Conservation (phyloP, 2,329 filamentous ascomycete genomes). For the Neoascochyta sp. region DNA sequence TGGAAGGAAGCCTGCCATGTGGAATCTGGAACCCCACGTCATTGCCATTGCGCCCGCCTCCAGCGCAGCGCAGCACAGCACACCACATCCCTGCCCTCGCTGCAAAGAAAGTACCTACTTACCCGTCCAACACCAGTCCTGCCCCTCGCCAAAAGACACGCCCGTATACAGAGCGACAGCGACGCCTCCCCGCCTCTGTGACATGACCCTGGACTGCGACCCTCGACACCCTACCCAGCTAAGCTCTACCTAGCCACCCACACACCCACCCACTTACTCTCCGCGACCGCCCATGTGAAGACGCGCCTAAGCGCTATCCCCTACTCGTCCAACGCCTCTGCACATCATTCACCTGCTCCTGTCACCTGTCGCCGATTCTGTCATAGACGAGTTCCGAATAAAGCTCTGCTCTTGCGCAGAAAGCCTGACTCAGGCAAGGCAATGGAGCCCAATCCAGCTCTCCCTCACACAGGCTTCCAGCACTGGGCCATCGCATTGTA, state of each 20-base stretch:
- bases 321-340: conserved; percentile 5
- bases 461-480: conserved; percentile 28
- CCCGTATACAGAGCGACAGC: too few relatives aligned
- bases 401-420: conserved; percentile 23
- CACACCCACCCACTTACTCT: too few relatives aligned
- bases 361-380: conserved; percentile 17
- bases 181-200: conserved; percentile 3
- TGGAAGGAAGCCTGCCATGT: too few relatives aligned
- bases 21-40: too few relatives aligned
- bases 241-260: conserved; percentile 5
- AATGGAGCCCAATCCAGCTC: conserved; percentile 20
- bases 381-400: conserved; percentile 37
- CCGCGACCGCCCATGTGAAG: conserved; percentile 9
- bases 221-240: conserved; percentile 3
- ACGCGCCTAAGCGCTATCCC: conserved; percentile 12
- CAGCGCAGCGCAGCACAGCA: too few relatives aligned
- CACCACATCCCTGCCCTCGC: too few relatives aligned
- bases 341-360: conserved; percentile 16
- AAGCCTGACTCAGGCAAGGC: conserved; percentile 22
- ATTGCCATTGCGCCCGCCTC: too few relatives aligned
- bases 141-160: too few relatives aligned
- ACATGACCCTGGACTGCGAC: conserved; percentile 10
- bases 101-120: too few relatives aligned
- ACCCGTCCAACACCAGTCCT: too few relatives aligned
- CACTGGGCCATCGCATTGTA: conserved; percentile 43